phyloP scores from a whole-genome alignment of 1,284 basidiomycete genomes.

The Tremellales sp. region DNA sequence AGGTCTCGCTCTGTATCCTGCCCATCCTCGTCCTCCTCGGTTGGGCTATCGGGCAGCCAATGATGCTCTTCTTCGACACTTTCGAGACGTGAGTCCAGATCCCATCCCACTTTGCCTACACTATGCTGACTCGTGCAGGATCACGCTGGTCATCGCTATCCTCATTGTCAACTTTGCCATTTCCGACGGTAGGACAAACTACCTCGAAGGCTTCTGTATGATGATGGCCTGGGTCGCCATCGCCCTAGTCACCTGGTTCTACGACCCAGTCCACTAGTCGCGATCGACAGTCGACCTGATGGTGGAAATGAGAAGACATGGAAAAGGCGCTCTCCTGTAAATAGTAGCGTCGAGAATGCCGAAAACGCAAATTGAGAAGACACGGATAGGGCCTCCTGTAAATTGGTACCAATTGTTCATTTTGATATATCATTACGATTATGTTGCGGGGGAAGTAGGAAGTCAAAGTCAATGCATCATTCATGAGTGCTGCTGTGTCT shows the following conservation, averaged over 20 bases:
- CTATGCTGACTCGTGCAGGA: constrained; percentile 23
- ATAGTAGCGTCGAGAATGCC: neutral
- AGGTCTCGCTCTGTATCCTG: constrained; percentile 81
- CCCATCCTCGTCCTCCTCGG: constrained; percentile 60
- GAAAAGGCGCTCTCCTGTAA: neutral
- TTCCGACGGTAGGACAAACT: constrained; percentile 78
- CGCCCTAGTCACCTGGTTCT: constrained; percentile 43
- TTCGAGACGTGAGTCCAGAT: constrained; percentile 41
- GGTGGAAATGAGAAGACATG: neutral
- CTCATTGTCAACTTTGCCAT: constrained; percentile 77
- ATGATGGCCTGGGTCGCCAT: constrained; percentile 51
- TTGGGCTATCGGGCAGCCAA: constrained; percentile 52
- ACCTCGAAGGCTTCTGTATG: constrained; percentile 60
- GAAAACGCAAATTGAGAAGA: neutral
- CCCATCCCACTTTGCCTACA: neutral
- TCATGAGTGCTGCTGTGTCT: too few species aligned
- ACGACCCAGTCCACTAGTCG: constrained; percentile 12
- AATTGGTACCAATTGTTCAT: constrained; percentile 1
- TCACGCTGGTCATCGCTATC: constrained; percentile 57
- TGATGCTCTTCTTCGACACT: constrained; percentile 48
- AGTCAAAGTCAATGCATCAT: too few species aligned
- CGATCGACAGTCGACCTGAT: neutral
- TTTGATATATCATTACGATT: neutral
- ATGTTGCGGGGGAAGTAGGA: too few species aligned
- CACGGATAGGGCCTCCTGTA: neutral